Evolutionary conservation across 176 grass and related monocot genomes (phyloP).

Genomic region (Alopecurus myosuroides): DNA sequence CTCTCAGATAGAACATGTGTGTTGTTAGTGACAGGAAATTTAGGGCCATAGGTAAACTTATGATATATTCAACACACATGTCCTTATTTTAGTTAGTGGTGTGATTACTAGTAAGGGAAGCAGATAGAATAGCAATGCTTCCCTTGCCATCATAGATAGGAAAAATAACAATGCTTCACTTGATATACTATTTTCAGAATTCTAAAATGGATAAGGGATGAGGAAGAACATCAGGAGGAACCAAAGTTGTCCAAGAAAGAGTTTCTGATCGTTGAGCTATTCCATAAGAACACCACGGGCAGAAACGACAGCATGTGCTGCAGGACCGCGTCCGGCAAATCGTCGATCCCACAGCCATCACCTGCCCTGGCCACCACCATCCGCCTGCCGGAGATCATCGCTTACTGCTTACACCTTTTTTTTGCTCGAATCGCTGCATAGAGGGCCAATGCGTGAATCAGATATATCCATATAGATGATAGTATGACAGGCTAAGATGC

Average conservation of each 20-base stretch:
- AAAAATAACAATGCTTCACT: neutral
- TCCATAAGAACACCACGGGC: slow-evolving; percentile 43
- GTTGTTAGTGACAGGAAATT: no score
- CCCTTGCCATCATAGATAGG: no score
- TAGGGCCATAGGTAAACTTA: slow-evolving; percentile 73
- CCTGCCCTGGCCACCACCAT: no score
- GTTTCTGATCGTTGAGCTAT: slow-evolving; percentile 69
- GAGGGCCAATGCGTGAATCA: neutral
- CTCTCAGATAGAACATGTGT: no score
- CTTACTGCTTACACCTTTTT: slow-evolving; percentile 42
- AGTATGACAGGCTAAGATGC: neutral
- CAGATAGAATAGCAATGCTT: no score
- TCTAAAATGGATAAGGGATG: slow-evolving; percentile 77
- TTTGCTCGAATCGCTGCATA: slow-evolving; percentile 72
- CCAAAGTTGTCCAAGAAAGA: slow-evolving; percentile 33
- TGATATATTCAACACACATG: neutral
- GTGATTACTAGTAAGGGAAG: neutral
- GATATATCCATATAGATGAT: neutral
- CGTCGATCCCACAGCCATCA: no score
- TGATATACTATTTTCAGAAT: slow-evolving; percentile 49
- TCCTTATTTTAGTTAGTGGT: neutral
- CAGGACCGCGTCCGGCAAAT: no score
- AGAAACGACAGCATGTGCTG: no score
- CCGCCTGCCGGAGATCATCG: no score
- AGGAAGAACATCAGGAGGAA: slow-evolving; percentile 49